Base-by-base conservation (phyloP, 495 filamentous ascomycete species). In the Aspergillus mulundensis region DNA sequence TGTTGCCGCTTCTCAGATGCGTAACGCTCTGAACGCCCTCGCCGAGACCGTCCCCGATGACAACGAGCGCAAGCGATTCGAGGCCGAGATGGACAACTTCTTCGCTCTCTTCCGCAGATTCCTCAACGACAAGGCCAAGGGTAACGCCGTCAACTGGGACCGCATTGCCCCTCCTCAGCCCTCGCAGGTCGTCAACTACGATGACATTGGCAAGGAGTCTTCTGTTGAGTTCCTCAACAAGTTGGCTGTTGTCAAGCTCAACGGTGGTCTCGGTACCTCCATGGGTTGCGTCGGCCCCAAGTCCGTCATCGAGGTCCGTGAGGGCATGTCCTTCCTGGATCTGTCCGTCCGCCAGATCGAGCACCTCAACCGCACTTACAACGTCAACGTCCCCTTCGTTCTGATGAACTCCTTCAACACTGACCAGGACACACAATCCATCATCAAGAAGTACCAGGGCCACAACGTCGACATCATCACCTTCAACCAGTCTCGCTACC, bases 401-500 rank as follows among this genome's bases (percentile, higher is more conserved):
- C 84, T 99, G 68, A 99, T 99, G 94, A 99, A 99, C 85, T 97
- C 94, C 53, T 99, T 99, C 88, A 99, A 99, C 83, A 99, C 94
- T 69, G 91, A 97, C 73, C 86, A 93, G 65, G 94, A 99, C 70
- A 99, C 94, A 56, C 87, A 90, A 61, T 94, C 89, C 71, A 99
- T 99, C 77, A 99, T 99, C 79, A 97, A 97, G 87, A 99, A 99
- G 80, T 99, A 99, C 78, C 93, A 99, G 78, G 95, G 94, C 60
- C 95, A 99, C 84, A 96, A 96, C 66, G 93, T 99, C 64, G 93
- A 97, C 72, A 96, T 99, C 70, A 81, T 97, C 70, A 99, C 94
- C 70, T 99, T 99, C 88, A 99, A 99, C 82, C 94, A 99, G 80
- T 97, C 95, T 52, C 84, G 91, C 51, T 99, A 97, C 78, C 94